Percentiles rank a stretch among this genome's conserved stretches.
Conservation (phyloP, 176 grass and related monocot species). For the Cocos nucifera region DNA sequence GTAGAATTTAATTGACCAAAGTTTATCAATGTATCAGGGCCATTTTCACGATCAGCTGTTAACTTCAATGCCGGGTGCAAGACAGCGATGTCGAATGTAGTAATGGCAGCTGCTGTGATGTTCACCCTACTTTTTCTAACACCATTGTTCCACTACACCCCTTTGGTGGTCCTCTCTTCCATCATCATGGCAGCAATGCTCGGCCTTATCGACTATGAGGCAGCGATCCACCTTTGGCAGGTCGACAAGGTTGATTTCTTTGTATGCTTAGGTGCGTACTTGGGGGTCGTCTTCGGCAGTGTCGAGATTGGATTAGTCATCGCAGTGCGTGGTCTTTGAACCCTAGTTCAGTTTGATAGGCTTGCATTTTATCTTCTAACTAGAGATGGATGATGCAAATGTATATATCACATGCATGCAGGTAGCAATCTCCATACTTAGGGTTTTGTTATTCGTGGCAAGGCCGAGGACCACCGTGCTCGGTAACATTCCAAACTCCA, state of each 20-base stretch:
- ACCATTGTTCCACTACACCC: slow-evolving; percentile 94
- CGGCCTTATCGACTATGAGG: slow-evolving; percentile 82
- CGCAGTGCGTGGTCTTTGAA: slow-evolving; percentile 20
- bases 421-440: no score
- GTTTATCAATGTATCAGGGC: slow-evolving; percentile 16
- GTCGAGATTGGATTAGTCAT: slow-evolving; percentile 71
- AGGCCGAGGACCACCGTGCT: no score
- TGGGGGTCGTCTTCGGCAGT: slow-evolving; percentile 89
- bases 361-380: no score
- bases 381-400: no score
- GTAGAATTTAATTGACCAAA: no score
- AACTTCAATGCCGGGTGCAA: slow-evolving; percentile 96
- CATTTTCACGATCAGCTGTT: slow-evolving; percentile 81
- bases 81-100: slow-evolving; percentile 90
- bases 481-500: not conserved
- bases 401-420: no score
- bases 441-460: no score
- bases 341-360: no score
- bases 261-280: slow-evolving; percentile 72
- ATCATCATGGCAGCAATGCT: slow-evolving; percentile 94
- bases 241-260: slow-evolving; percentile 98
- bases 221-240: slow-evolving; percentile 62
- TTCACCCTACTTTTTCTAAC: slow-evolving; percentile 79
- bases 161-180: slow-evolving; percentile 81
- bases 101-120: slow-evolving; percentile 88